A percentile compares a stretch with the other conserved stretches of the same genome.
phyloP scores from a whole-genome alignment of 2,329 filamentous ascomycete species.

The Apiospora pterosperma region DNA sequence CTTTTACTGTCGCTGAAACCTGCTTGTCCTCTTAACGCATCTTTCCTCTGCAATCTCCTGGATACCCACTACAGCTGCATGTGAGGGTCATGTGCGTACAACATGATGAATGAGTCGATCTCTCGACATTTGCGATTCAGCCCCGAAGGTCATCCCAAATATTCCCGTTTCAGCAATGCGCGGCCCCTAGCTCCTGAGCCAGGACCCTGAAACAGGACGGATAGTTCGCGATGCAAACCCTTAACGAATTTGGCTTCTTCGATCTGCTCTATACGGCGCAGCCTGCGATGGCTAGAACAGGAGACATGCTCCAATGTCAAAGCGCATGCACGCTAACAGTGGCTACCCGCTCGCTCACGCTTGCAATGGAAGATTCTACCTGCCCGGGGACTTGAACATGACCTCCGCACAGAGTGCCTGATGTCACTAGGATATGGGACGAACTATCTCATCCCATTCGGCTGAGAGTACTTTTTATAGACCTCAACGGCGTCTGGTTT shows the following conservation, averaged over 20 bases:
- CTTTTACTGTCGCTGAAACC: neutral
- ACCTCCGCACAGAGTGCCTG: neutral
- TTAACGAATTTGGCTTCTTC: neutral
- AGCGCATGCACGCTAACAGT: neutral
- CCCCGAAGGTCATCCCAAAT: neutral
- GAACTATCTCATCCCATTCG: neutral
- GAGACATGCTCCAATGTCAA: neutral
- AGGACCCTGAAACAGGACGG: neutral
- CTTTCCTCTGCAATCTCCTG: neutral
- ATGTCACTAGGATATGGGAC: neutral
- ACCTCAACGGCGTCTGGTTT: neutral
- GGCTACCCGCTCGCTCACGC: neutral
- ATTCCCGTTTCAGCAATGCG: neutral
- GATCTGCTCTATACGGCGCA: neutral
- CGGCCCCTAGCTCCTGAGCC: neutral
- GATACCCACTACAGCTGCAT: neutral
- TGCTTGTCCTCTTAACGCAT: neutral
- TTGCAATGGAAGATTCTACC: neutral
- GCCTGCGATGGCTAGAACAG: neutral
- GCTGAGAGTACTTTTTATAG: neutral
- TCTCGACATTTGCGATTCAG: neutral
- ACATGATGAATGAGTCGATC: neutral
- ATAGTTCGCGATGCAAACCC: neutral
- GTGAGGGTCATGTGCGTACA: neutral
- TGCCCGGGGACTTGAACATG: neutral